Evolutionary conservation across 495 filamentous ascomycete species (phyloP).

Genomic region (Trichocladium uniseriatum): DNA sequence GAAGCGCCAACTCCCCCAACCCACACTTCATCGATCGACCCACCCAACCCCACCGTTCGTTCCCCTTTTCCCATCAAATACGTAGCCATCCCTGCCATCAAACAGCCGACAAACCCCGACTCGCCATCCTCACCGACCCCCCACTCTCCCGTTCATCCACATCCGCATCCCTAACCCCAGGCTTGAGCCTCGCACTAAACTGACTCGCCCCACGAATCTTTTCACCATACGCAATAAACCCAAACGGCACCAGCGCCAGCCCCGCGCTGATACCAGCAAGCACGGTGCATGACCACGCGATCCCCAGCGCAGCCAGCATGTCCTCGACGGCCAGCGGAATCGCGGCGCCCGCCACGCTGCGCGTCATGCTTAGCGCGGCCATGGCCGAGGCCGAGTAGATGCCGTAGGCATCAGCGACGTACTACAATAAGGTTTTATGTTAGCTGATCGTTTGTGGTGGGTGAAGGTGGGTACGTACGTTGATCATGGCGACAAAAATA

Average conservation of each 20-base stretch:
- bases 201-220: constrained; percentile 16
- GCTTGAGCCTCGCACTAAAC: constrained; percentile 12
- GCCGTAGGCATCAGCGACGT: too few relatives aligned
- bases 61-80: too few relatives aligned
- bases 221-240: constrained; percentile 20
- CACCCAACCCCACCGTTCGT: too few relatives aligned
- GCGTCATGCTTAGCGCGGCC: constrained; percentile 47
- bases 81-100: too few relatives aligned
- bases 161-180: neutral
- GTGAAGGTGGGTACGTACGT: too few relatives aligned
- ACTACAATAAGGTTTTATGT: too few relatives aligned
- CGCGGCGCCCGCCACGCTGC: constrained; percentile 50
- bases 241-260: constrained; percentile 20
- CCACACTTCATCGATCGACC: too few relatives aligned
- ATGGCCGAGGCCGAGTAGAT: too few relatives aligned
- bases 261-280: constrained; percentile 20
- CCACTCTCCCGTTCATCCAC: neutral
- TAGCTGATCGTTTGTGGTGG: too few relatives aligned
- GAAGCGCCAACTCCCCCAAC: too few relatives aligned
- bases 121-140: neutral
- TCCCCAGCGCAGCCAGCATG: constrained; percentile 17
- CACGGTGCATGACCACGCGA: constrained; percentile 22
- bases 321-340: constrained; percentile 33
- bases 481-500: too few relatives aligned
- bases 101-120: neutral